Evolutionary conservation across 176 grass and related monocot genomes (phyloP).

Genomic region (Aegilops bicornis): DNA sequence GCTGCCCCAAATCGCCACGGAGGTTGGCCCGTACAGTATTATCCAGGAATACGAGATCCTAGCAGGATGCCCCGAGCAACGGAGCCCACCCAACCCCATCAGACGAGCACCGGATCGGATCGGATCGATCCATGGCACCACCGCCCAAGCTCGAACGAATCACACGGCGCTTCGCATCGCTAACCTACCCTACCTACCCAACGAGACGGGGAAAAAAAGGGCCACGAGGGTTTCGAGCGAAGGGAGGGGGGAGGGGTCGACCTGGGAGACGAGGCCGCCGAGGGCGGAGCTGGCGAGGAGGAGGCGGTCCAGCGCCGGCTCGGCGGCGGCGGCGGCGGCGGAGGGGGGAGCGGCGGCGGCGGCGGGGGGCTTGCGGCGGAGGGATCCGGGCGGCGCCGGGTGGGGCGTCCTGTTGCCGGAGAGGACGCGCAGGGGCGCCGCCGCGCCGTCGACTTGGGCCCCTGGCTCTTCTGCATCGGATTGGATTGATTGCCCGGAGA

Average conservation of each 20-base stretch:
- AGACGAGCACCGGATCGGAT: neutral
- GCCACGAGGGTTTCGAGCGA: neutral
- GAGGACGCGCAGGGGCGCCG: slow-evolving; percentile 50
- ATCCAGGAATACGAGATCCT: neutral
- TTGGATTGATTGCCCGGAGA: neutral
- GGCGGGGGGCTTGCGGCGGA: slow-evolving; percentile 26
- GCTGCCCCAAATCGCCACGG: neutral
- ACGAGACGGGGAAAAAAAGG: neutral
- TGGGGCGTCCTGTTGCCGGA: slow-evolving; percentile 39
- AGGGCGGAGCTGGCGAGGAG: slow-evolving; percentile 48
- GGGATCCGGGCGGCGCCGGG: slow-evolving; percentile 8
- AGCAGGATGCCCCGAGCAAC: neutral
- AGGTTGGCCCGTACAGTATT: neutral
- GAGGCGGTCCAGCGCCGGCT: slow-evolving; percentile 52
- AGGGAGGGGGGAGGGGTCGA: neutral
- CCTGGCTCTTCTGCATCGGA: slow-evolving; percentile 53
- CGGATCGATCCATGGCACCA: neutral
- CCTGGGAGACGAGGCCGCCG: slow-evolving; percentile 48
- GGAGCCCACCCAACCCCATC: neutral
- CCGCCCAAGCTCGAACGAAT: neutral
- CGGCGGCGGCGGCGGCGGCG: slow-evolving; percentile 2
- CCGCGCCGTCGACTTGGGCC: slow-evolving; percentile 46
- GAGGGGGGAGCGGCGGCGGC: neutral
- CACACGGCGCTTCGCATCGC: neutral
- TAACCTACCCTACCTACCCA: neutral